Evolutionary conservation across 805 yeast species (phyloP), one percentile per base, ranked within the genome.

Genomic region (Candida broadrunensis): DNA sequence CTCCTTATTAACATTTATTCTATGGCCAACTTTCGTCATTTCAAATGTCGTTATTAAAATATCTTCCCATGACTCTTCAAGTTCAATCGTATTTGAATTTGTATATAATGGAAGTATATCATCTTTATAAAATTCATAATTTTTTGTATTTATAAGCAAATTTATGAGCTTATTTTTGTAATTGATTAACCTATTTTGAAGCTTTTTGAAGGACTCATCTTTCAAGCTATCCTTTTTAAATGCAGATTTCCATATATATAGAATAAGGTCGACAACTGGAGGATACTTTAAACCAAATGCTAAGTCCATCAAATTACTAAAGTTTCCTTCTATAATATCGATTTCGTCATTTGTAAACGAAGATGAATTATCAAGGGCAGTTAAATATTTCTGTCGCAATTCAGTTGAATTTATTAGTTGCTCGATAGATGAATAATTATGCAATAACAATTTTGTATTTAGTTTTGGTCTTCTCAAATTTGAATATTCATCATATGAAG

Each of bases 61-160:
- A 36, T 62, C 66, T 9, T 56, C 51, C 61, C 63, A 59, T 9
- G 54, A 12, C 14, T 25, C 3, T 38, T 37, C 0, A 20, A 31
- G 17, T 18, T 34, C 29, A 24, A 14, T 14, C 5, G 5, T 9
- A 5, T 15, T 29, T 14, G 25, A 13, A 19, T 24, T 38, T 4
- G 19, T 31, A 29, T 46, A 45, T n/a, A 57, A 32, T 5, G 63
- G 61, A 9, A 36, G 35, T 13, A 61, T 45, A 13, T 47, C 18
- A 6, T 26, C 24, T 33, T 41, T 44, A 42, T 65, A 65, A 5
- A 53, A 31, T 8, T 43, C 38, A 42, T 51, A 62, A 24, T 53
- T 54, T 27, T 54, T 50, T 7, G 51, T 46, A 37, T 64, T 64
- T 38, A 64, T 56, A 42, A 61, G 42, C n/a, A 53, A 37, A 35